Conservation (phyloP, 805 yeast species). For the Debaryomyces hansenii region DNA sequence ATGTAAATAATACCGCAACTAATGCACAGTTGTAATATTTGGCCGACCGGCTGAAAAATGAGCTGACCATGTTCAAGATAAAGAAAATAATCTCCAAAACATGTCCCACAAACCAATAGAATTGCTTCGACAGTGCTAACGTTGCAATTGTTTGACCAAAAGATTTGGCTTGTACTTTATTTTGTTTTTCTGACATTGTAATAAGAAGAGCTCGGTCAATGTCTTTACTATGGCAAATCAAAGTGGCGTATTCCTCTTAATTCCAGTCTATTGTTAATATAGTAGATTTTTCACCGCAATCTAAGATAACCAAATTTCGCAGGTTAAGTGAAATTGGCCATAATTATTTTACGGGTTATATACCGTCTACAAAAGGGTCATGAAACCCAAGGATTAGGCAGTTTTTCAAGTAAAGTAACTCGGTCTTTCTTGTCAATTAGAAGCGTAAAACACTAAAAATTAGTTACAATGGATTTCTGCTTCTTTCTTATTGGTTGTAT, state of each 20-base stretch:
- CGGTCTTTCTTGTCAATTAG: no score
- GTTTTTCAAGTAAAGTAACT: no score
- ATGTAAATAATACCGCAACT: constrained; percentile 56
- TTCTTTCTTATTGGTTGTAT: constrained; percentile 36
- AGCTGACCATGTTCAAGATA: constrained; percentile 34
- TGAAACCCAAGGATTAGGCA: not conserved
- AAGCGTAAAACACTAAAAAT: no score
- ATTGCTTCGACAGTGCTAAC: constrained; percentile 50
- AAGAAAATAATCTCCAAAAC: constrained; percentile 47
- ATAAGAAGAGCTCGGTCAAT: no score
- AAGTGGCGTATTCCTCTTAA: no score
- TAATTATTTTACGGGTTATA: not conserved
- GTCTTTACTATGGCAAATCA: no score
- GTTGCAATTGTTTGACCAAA: constrained; percentile 4
- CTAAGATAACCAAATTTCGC: no score
- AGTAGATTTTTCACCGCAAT: no score
- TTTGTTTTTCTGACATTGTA: not conserved
- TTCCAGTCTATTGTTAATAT: no score
- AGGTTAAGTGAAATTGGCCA: no score
- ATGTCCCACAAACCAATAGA: constrained; percentile 72
- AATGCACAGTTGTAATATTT: constrained; percentile 37
- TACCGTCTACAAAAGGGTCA: not conserved
- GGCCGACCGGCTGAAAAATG: constrained; percentile 38
- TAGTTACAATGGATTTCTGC: constrained; percentile 24
- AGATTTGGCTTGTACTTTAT: constrained; percentile 2